Evolutionary conservation across 768 basidiomycete genomes (phyloP).

Genomic region (Ramaria sp.): DNA sequence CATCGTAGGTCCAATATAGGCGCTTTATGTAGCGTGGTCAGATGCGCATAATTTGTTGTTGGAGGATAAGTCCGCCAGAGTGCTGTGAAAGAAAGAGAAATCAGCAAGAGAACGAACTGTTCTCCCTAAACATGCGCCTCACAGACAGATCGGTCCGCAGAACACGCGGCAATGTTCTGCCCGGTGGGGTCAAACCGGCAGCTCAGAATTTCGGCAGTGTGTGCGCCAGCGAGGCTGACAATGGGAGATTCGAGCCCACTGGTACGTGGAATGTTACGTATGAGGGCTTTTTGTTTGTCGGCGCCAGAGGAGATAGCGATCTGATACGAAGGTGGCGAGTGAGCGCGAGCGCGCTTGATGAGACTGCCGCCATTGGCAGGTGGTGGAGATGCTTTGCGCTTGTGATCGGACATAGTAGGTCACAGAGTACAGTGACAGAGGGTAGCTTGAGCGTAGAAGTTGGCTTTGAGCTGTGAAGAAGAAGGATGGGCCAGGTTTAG

Average conservation of each 20-base stretch:
- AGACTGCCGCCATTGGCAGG: not conserved
- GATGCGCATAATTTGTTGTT: slow-evolving; percentile 84
- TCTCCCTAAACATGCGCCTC: slow-evolving; percentile 24
- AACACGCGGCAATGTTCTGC: slow-evolving; percentile 87
- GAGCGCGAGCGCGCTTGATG: slow-evolving; percentile 50
- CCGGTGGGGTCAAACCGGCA: slow-evolving; percentile 93
- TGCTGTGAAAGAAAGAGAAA: slow-evolving; percentile 31
- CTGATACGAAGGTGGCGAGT: slow-evolving; percentile 48
- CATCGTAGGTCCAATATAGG: slow-evolving; percentile 90
- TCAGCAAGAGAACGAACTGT: not conserved
- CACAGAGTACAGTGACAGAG: too few relatives aligned
- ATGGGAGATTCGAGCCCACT: slow-evolving; percentile 91
- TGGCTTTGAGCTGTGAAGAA: too few relatives aligned
- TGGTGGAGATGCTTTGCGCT: slow-evolving; percentile 5
- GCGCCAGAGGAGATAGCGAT: slow-evolving; percentile 71
- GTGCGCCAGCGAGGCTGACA: slow-evolving; percentile 79
- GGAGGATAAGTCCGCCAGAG: slow-evolving; percentile 89
- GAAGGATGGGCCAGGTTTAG: too few relatives aligned
- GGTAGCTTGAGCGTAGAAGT: too few relatives aligned
- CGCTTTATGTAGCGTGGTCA: slow-evolving; percentile 77
- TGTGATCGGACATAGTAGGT: not conserved
- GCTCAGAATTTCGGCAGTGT: slow-evolving; percentile 81
- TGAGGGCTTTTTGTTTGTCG: slow-evolving; percentile 65
- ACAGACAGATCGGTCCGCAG: slow-evolving; percentile 86
- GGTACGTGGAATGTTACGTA: slow-evolving; percentile 85